Base-by-base conservation (phyloP, 495 filamentous ascomycete species). In the Penicillium maclennaniae region DNA sequence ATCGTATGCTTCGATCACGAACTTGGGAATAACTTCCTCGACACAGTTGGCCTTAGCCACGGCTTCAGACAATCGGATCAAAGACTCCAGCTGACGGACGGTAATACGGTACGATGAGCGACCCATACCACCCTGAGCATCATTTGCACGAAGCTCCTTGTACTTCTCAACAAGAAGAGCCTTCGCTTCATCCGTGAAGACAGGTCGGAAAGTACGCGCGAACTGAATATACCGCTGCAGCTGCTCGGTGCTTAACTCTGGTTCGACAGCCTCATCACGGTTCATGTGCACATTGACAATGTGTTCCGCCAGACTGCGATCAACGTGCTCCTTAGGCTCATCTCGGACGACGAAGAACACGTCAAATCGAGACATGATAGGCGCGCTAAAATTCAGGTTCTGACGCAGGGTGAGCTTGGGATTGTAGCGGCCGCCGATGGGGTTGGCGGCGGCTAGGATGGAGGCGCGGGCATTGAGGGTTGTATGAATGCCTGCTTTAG, bases 361-460 rank as follows among this genome's bases (percentile, higher is more conserved):
- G 73, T 99, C 93, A 74, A 99, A 99, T 72, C 93, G 87, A 43
- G 87, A 92, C 93, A 99, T 97, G 70, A 99, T 99, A 50, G 93
- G 93, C 16, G 93, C 95, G 28, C 83, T 89, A 86, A 99, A 96
- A 74, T 99, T 97, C 69, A 99, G 88, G 68, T 99, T 99, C 47
- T 89, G 85, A 20, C 93, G 83, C 6, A 99, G 78, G 0, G 93
- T 96, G 5, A 87, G 85, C 71, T 97, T 97, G 50, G 92, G 88
- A 74, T 99, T 95, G 74, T 99, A 99, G 0, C 93, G 82, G 1
- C 93, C 93, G 8, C 92, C 92, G 7, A 99, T 91, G 0, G 93
- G 93, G 67, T 99, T 99, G 10, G 93, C 93, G 0, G 93, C 93
- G 1, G 93, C 93, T 23, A 99, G 85, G 66, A 99, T 99, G 14